These are phyloP conservation scores for Laguncularia racemosa DNA, from an alignment of 345 rosid species.

Conservation along the genomic window DNA sequence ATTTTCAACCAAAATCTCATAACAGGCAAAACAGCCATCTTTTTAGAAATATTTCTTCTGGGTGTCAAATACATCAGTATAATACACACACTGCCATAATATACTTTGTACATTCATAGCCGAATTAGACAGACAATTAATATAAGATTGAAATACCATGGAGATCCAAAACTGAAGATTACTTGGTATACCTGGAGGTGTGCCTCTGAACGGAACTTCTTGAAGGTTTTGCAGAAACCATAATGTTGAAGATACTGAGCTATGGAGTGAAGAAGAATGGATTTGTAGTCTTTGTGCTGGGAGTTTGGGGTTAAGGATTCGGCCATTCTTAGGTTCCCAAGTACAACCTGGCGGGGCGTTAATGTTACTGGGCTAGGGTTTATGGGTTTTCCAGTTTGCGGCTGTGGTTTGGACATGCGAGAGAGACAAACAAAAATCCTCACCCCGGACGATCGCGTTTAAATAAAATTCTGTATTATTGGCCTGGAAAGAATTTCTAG, in stretches of 20 bases:
- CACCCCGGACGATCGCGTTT: no score
- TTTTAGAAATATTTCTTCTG: no score
- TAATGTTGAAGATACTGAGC: slow-evolving; percentile 46
- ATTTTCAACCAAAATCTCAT: no score
- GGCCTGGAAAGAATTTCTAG: no score
- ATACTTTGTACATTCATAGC: no score
- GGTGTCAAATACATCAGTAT: no score
- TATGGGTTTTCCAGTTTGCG: neutral
- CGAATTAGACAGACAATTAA: neutral
- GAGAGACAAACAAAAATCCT: no score
- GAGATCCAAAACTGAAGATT: neutral
- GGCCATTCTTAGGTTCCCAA: slow-evolving; percentile 23
- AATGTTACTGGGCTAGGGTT: slow-evolving; percentile 34
- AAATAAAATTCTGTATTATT: no score
- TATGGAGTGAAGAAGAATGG: slow-evolving; percentile 38
- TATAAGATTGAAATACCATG: neutral
- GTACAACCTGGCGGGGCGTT: slow-evolving; percentile 54
- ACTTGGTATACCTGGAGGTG: slow-evolving; percentile 35
- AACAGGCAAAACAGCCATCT: no score
- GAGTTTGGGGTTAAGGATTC: neutral
- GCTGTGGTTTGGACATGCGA: slow-evolving; percentile 16
- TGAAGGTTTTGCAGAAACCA: slow-evolving; percentile 61
- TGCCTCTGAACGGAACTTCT: slow-evolving; percentile 63
- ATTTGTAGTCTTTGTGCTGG: slow-evolving; percentile 18
- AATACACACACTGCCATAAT: no score